Conservation (phyloP, 805 yeast genomes). For the Blastobotrys terrestris region DNA sequence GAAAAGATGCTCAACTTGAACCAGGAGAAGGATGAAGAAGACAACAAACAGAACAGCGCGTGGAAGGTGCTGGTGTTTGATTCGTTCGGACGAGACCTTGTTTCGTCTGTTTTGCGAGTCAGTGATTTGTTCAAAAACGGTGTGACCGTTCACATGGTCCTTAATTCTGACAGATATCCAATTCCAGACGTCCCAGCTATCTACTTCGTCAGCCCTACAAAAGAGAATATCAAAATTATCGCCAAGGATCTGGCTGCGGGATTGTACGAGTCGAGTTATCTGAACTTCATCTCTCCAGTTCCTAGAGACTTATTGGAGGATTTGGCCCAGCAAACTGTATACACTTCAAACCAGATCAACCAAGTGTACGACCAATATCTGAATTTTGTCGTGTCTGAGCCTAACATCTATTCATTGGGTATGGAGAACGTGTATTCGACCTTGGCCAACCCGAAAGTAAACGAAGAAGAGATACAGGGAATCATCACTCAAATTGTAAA, state of each 20-base stretch:
- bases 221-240: constrained; percentile 63
- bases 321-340: constrained; percentile 72
- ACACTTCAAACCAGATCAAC: constrained; percentile 61
- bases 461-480: constrained; percentile 66
- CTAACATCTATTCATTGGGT: constrained; percentile 79
- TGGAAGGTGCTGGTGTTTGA: constrained; percentile 94
- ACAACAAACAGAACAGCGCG: constrained; percentile 17
- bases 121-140: constrained; percentile 88
- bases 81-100: constrained; percentile 68
- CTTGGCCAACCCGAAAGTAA: constrained; percentile 63
- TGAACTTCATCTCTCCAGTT: constrained; percentile 81
- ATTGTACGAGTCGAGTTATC: constrained; percentile 69
- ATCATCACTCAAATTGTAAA: constrained; percentile 66
- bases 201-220: constrained; percentile 84
- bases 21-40: constrained; percentile 39
- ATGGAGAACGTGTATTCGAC: constrained; percentile 56
- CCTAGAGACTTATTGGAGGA: constrained; percentile 77
- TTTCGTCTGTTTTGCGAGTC: constrained; percentile 88
- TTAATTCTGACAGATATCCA: constrained; percentile 67
- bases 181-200: constrained; percentile 93
- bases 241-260: constrained; percentile 68
- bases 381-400: constrained; percentile 89
- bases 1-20: constrained; percentile 85
- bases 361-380: constrained; percentile 94
- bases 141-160: constrained; percentile 79